phyloP scores from a whole-genome alignment of 768 basidiomycete species.

The Mycena leptocephala region DNA sequence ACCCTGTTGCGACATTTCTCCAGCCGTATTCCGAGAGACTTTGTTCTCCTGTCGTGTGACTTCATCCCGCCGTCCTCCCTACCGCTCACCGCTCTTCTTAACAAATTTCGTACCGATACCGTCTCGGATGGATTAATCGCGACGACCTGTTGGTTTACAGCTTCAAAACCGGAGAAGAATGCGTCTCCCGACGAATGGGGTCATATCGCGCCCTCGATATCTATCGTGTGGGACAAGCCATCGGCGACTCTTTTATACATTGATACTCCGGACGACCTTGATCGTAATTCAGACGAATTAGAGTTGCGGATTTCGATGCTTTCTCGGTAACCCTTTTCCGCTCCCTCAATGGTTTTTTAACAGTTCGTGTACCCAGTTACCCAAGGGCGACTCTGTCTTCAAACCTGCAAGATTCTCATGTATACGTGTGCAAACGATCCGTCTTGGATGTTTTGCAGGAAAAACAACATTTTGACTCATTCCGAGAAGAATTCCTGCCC shows the following conservation, averaged over 20 bases:
- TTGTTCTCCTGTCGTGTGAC: conserved; percentile 93
- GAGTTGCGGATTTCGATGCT: conserved; percentile 85
- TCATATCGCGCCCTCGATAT: conserved; percentile 54
- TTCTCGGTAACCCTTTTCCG: conserved; percentile 63
- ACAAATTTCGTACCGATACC: conserved; percentile 86
- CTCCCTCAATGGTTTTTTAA: conserved; percentile 18
- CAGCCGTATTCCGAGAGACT: conserved; percentile 84
- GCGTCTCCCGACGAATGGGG: conserved; percentile 80
- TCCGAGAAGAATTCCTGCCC: conserved; percentile 92
- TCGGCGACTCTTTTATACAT: conserved; percentile 81
- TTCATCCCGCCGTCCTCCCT: conserved; percentile 86
- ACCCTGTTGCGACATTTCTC: conserved; percentile 85
- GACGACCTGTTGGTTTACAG: conserved; percentile 78
- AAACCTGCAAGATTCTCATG: conserved; percentile 87
- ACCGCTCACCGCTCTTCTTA: conserved; percentile 78
- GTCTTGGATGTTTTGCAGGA: conserved; percentile 81
- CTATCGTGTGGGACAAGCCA: conserved; percentile 80
- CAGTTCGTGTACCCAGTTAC: conserved; percentile 62
- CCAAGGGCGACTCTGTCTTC: conserved; percentile 80
- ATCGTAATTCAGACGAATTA: conserved; percentile 80
- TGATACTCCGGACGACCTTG: conserved; percentile 79
- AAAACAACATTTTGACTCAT: conserved; percentile 83
- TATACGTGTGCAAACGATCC: conserved; percentile 88
- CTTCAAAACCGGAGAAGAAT: conserved; percentile 68
- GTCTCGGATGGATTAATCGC: conserved; percentile 76